Conservation (phyloP, 2,329 filamentous ascomycete genomes). For the Parascedosporium putredinis region DNA sequence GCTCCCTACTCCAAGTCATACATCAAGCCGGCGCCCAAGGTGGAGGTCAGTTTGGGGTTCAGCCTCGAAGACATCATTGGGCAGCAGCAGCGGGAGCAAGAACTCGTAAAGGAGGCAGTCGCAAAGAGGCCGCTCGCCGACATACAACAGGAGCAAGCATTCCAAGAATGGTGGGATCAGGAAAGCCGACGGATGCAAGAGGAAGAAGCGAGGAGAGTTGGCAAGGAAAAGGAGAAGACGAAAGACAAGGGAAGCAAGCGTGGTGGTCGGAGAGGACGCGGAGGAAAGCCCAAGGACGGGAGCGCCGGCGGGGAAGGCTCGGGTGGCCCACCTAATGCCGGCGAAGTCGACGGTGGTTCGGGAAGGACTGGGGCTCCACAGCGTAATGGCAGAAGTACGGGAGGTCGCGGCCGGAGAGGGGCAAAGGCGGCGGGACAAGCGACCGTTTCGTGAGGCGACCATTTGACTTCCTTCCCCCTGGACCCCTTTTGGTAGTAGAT, state of each 20-base stretch:
- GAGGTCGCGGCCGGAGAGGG: no score
- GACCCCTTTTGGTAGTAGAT: background rate
- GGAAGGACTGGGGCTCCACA: background rate
- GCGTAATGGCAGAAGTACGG: background rate
- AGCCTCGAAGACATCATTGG: conserved; percentile 83
- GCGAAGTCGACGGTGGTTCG: background rate
- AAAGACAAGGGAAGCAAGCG: conserved; percentile 17
- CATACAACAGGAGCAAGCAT: conserved; percentile 93
- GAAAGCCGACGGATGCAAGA: conserved; percentile 65
- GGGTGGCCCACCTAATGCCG: background rate
- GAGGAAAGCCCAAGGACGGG: background rate
- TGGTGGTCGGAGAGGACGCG: background rate
- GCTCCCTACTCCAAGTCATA: conserved; percentile 52
- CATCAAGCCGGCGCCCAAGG: conserved; percentile 45
- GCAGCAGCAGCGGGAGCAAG: conserved; percentile 76
- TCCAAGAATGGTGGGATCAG: conserved; percentile 93
- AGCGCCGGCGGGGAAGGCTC: background rate
- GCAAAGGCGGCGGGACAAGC: background rate
- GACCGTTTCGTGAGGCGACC: background rate
- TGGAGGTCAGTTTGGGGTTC: conserved; percentile 55
- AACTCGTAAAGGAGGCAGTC: conserved; percentile 68
- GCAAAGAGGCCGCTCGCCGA: conserved; percentile 85
- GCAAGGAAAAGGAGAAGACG: conserved; percentile 32
- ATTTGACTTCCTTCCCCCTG: background rate
- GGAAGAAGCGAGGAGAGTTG: conserved; percentile 37